Evolutionary conservation across 352 stramenopile genomes (phyloP).

Genomic region (Phytophthora syringae): DNA sequence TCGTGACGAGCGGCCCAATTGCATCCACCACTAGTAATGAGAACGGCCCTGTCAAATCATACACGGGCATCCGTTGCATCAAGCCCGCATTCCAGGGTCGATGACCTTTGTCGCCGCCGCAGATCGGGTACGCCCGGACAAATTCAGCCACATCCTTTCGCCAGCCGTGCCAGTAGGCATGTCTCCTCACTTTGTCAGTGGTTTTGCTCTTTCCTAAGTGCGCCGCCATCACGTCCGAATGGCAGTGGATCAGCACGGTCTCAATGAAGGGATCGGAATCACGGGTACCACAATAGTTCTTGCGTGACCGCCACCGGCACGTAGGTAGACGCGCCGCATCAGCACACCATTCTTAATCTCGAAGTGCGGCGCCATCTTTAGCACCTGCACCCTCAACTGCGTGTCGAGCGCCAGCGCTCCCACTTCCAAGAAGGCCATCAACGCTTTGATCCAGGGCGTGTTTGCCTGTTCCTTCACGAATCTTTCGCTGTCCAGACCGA

Average conservation of each 20-base stretch:
- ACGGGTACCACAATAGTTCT: conserved; percentile 4
- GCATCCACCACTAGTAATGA: not conserved
- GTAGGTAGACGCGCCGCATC: conserved; percentile 8
- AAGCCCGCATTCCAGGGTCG: not conserved
- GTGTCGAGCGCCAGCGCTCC: not conserved
- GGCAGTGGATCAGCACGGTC: conserved; percentile 18
- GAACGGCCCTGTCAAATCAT: conserved; percentile 2
- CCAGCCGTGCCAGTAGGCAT: not conserved
- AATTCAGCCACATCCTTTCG: conserved; percentile 2
- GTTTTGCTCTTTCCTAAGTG: conserved; percentile 10
- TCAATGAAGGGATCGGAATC: conserved; percentile 5
- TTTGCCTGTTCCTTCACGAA: no score
- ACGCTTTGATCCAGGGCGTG: no score
- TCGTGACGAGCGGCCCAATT: not conserved
- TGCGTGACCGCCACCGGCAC: not conserved
- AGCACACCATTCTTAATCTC: not conserved
- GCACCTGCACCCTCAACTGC: not conserved
- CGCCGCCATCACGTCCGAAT: conserved; percentile 3
- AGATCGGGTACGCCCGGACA: not conserved
- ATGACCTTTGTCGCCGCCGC: not conserved
- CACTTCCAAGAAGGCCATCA: no score
- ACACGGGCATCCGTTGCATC: conserved; percentile 14
- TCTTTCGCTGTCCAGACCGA: no score
- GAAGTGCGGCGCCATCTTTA: not conserved
- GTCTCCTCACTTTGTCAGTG: not conserved